Percentiles rank a stretch among this genome's conserved stretches.
phyloP scores from a whole-genome alignment of 2,329 filamentous ascomycete species.

The Lachnellula subtilissima region DNA sequence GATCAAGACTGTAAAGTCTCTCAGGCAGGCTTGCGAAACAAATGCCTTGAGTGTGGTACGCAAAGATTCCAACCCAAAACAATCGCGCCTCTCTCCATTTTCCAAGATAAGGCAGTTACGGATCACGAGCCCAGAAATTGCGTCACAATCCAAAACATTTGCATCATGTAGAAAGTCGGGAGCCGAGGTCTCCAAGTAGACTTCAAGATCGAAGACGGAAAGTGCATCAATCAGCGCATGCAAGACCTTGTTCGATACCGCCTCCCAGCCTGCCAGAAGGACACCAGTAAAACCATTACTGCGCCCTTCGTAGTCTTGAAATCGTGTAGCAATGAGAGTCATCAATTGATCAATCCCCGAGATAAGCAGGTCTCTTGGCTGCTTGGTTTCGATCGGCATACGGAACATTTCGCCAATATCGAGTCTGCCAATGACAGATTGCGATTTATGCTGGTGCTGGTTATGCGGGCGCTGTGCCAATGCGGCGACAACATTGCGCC shows the following conservation, averaged over 20 bases:
- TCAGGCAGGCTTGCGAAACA: conserved; percentile 40
- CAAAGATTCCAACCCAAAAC: conserved; percentile 39
- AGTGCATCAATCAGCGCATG: conserved; percentile 32
- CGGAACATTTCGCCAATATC: conserved; percentile 10
- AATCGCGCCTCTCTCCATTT: conserved; percentile 39
- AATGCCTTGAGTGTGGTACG: conserved; percentile 40
- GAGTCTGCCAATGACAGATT: conserved; percentile 32
- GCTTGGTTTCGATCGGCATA: not conserved
- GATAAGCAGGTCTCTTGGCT: conserved; percentile 1
- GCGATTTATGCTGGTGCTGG: conserved; percentile 9
- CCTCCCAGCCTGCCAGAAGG: conserved; percentile 39
- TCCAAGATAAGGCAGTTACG: conserved; percentile 39
- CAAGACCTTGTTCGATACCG: conserved; percentile 20
- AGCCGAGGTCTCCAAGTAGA: conserved; percentile 39
- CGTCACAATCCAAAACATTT: conserved; percentile 32
- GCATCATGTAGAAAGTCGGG: conserved; percentile 37
- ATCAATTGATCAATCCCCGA: conserved; percentile 18
- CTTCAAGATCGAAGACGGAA: conserved; percentile 29
- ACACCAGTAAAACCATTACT: conserved; percentile 36
- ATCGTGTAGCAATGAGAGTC: conserved; percentile 20
- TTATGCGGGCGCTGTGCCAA: conserved; percentile 5
- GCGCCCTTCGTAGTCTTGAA: conserved; percentile 29
- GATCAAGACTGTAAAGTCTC: conserved; percentile 38
- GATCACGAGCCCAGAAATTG: conserved; percentile 37
- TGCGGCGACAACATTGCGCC: conserved; percentile 13